Evolutionary conservation across 2,329 filamentous ascomycete species (phyloP), one percentile per base, ranked within the genome.

Genomic region (Coniochaeta hoffmannii): DNA sequence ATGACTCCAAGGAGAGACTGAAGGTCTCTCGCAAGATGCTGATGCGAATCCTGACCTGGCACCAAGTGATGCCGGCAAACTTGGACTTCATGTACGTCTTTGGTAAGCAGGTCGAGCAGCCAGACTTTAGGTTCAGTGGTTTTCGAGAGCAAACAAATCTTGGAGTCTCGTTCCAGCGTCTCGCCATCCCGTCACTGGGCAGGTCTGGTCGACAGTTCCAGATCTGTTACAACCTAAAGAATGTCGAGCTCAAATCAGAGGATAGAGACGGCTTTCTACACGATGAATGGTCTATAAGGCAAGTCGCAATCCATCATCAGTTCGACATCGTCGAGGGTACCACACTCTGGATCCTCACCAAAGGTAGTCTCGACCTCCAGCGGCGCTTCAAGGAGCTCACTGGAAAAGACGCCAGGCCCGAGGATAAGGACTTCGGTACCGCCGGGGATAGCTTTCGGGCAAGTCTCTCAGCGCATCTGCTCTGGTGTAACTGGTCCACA

Each of bases 271-370:
- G 32, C 28, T 22, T 51, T 15, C 12, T 34, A 12, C 49, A 50
- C 62, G 58, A 53, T 41, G 58, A 64, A 22, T 73, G 70, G 70
- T 69, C 68, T 0, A 69, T 73, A 19, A 63, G 67, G 14, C 71
- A 72, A 53, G 69, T 66, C 1, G 71, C 66, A 0, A 55, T 75
- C 4, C 66, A 74, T 53, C 73, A 75, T 53, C 67, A 70, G 31
- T 74, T 74, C 52, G 73, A 75, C 50, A 57, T 73, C 0, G 61
- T 61, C 0, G 56, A 63, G 3, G 62, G 71, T 0, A 71, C 63
- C 1, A 62, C 70, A 0, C 53, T 75, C 2, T 77, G 75, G 75
- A 66, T 77, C 6, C 61, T 74, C 1, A 68, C 69, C 0, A 71
- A 73, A 49, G 72, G 70, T 0, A 58, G 62, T 2, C 51, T 56